phyloP scores from a whole-genome alignment of 306 rosid genomes.

The Neltuma alba region DNA sequence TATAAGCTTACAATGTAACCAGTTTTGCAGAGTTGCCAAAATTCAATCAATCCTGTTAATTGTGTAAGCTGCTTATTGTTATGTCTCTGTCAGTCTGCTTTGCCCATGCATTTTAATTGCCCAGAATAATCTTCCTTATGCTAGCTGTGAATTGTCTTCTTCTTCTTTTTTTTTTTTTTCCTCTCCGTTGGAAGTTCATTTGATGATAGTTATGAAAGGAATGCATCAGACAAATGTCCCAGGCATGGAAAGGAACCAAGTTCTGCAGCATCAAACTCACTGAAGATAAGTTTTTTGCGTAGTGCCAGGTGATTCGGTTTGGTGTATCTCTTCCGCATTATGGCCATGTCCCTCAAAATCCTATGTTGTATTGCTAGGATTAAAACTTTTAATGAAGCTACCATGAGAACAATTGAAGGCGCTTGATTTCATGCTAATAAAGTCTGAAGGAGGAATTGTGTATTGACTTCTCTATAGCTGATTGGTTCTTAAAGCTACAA shows the following conservation, averaged over 20 bases:
- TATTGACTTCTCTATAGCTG: too few relatives aligned
- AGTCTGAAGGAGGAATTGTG: too few relatives aligned
- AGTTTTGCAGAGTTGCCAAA: too few relatives aligned
- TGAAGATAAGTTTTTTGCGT: conserved; percentile 62
- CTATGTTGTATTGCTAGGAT: conserved; percentile 58
- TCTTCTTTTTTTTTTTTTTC: conserved; percentile 30
- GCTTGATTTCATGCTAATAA: neutral
- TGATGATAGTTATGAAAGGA: conserved; percentile 44
- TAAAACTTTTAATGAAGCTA: conserved; percentile 5
- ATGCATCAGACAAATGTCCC: conserved; percentile 71
- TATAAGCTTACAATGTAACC: neutral
- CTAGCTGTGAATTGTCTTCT: conserved; percentile 63
- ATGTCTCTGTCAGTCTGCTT: too few relatives aligned
- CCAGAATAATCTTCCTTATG: neutral
- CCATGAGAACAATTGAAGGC: neutral
- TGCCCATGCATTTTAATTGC: too few relatives aligned
- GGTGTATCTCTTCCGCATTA: conserved; percentile 78
- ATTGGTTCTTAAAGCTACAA: conserved; percentile 4
- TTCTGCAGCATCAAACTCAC: conserved; percentile 72
- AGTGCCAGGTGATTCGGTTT: conserved; percentile 64
- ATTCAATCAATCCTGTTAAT: too few relatives aligned
- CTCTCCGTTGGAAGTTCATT: conserved; percentile 7
- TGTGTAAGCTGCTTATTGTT: too few relatives aligned
- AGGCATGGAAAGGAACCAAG: conserved; percentile 58
- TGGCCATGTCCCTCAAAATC: conserved; percentile 23